phyloP scores from a whole-genome alignment of 371 early-diverging fungal genomes.

The Basidiobolus heterosporus region DNA sequence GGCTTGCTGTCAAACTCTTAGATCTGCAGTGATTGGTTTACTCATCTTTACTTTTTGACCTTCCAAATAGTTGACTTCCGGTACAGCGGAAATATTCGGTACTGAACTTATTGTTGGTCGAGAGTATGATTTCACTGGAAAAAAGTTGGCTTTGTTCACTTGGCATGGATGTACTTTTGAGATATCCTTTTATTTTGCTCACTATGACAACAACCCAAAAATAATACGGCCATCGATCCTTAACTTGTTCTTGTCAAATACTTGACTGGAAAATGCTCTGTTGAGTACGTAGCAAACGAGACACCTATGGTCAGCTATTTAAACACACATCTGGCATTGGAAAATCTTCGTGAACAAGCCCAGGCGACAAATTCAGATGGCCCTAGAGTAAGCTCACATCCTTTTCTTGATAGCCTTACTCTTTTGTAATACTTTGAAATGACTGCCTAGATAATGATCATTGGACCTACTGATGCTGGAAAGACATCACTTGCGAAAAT shows the following conservation, averaged over 20 bases:
- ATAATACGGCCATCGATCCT: slow-evolving; percentile 1
- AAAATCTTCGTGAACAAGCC: slow-evolving; percentile 48
- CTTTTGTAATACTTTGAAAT: not conserved
- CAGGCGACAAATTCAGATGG: slow-evolving; percentile 28
- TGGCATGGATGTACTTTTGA: slow-evolving; percentile 80
- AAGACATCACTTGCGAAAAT: slow-evolving; percentile 74
- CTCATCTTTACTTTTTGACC: not conserved
- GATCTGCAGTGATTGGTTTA: no score
- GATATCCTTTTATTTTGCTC: slow-evolving; percentile 29
- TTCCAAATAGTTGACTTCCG: slow-evolving; percentile 38
- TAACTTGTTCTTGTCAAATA: slow-evolving; percentile 11
- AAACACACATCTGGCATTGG: slow-evolving; percentile 76
- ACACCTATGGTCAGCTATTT: slow-evolving; percentile 84
- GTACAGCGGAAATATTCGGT: slow-evolving; percentile 82
- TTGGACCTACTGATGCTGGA: slow-evolving; percentile 83
- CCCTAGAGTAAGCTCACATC: slow-evolving; percentile 31
- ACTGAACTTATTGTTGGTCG: slow-evolving; percentile 67
- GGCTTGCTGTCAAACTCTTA: no score
- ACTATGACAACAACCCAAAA: no score
- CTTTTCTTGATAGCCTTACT: not conserved
- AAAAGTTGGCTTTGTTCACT: slow-evolving; percentile 81
- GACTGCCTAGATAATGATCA: slow-evolving; percentile 42
- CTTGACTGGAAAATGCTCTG: slow-evolving; percentile 46
- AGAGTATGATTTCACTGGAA: slow-evolving; percentile 57
- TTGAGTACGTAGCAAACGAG: slow-evolving; percentile 79